Conservation (phyloP, 371 early-diverging fungal genomes). For the Chytridium lagenaria region DNA sequence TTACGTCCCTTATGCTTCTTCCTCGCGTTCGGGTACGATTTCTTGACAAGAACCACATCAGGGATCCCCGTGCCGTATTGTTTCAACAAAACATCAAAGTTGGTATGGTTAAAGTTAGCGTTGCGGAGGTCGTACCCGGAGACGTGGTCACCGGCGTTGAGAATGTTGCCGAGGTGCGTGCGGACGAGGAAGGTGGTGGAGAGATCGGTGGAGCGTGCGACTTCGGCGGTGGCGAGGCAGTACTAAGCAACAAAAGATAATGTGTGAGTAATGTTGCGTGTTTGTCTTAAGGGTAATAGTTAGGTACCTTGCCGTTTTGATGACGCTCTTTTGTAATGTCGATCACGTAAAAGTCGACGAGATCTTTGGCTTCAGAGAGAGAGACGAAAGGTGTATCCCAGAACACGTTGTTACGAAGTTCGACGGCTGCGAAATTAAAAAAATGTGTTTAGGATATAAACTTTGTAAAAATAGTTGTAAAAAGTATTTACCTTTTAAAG, state of each 20-base stretch:
- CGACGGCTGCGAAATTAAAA: constrained; percentile 53
- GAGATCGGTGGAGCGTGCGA: constrained; percentile 73
- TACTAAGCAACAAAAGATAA: constrained; percentile 28
- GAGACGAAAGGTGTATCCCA: constrained; percentile 85
- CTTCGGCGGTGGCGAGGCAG: constrained; percentile 54
- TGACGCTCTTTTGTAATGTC: constrained; percentile 88
- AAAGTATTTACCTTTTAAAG: constrained; percentile 55
- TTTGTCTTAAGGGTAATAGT: constrained; percentile 41
- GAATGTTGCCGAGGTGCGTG: constrained; percentile 90
- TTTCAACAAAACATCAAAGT: constrained; percentile 56
- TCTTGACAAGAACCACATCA: constrained; percentile 88
- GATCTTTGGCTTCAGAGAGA: constrained; percentile 71
- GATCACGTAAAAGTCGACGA: constrained; percentile 92
- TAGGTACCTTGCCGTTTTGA: constrained; percentile 68
- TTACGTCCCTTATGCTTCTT: constrained; percentile 81
- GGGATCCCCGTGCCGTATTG: constrained; percentile 70
- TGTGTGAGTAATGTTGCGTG: background rate
- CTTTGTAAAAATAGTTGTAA: constrained; percentile 6
- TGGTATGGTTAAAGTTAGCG: constrained; percentile 90
- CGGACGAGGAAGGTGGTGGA: constrained; percentile 78
- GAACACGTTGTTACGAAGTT: constrained; percentile 75
- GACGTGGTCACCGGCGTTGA: constrained; percentile 91
- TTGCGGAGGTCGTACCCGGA: constrained; percentile 89
- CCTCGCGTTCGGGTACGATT: constrained; percentile 87
- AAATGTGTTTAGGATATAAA: background rate